Evolutionary conservation across 2,329 filamentous ascomycete genomes (phyloP).

Genomic region (Onygenales sp.): DNA sequence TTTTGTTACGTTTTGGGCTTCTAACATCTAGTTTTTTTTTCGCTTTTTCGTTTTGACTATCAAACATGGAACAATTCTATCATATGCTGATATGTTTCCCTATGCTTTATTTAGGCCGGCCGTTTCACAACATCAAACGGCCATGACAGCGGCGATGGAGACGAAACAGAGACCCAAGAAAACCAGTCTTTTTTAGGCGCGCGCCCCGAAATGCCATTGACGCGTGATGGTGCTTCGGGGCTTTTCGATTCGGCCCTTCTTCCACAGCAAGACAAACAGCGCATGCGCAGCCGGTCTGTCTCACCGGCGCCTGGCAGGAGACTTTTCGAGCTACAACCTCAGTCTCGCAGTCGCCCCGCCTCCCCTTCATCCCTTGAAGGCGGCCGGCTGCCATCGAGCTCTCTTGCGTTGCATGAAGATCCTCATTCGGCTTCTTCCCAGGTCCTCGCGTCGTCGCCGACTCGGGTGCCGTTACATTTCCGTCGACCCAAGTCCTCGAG

Average conservation of each 20-base stretch:
- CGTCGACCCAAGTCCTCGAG: conserved; percentile 40
- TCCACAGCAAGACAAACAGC: not conserved
- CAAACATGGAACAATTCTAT: not conserved
- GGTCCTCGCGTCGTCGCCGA: conserved; percentile 34
- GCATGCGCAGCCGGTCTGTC: conserved; percentile 24
- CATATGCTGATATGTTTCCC: conserved; percentile 7
- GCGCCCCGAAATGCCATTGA: conserved; percentile 49
- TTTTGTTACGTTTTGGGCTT: conserved; percentile 8
- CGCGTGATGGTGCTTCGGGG: conserved; percentile 40
- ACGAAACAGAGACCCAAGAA: conserved; percentile 27
- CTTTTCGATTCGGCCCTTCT: conserved; percentile 10
- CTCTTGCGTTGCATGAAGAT: too few species aligned
- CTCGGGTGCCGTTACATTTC: conserved; percentile 48
- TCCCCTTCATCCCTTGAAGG: conserved; percentile 16
- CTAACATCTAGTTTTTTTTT: not conserved
- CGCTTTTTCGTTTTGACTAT: not conserved
- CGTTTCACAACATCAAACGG: conserved; percentile 1
- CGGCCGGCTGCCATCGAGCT: too few species aligned
- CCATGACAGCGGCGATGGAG: conserved; percentile 6
- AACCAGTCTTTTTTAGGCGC: conserved; percentile 54
- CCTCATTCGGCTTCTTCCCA: too few species aligned
- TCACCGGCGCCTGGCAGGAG: conserved; percentile 23
- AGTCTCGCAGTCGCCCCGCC: conserved; percentile 25
- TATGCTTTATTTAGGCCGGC: conserved; percentile 15
- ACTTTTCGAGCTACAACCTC: conserved; percentile 18